Conservation (phyloP, 2,329 filamentous ascomycete species). For the Sporothrix phasma region DNA sequence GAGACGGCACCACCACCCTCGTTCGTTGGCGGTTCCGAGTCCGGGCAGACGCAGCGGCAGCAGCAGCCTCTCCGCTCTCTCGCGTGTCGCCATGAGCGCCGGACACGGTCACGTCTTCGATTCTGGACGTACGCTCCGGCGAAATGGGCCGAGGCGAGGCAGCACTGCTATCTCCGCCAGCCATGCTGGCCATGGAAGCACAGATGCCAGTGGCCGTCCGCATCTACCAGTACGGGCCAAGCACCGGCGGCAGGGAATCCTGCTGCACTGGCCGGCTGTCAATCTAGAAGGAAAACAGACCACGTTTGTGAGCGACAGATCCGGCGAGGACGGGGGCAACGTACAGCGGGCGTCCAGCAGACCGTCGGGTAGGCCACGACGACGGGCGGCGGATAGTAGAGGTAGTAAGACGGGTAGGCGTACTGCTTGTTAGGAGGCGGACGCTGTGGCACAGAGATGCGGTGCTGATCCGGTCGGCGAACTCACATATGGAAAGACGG, state of each 20-base stretch:
- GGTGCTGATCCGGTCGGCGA: too few species aligned
- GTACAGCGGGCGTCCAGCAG: not conserved
- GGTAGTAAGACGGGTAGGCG: not conserved
- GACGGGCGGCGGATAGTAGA: not conserved
- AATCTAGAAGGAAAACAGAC: not conserved
- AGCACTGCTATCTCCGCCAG: not conserved
- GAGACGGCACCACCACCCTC: not conserved
- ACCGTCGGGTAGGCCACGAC: slow-evolving; percentile 3
- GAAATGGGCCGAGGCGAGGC: not conserved
- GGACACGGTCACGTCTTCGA: not conserved
- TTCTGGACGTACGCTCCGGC: not conserved
- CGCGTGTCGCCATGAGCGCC: not conserved
- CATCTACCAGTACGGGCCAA: not conserved
- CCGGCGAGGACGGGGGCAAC: not conserved
- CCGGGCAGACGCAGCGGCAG: not conserved
- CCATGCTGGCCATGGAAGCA: not conserved
- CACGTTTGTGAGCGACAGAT: not conserved
- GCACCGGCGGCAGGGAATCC: not conserved
- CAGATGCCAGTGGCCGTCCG: not conserved
- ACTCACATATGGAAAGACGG: not conserved
- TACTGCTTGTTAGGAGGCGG: not conserved
- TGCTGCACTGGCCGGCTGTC: not conserved
- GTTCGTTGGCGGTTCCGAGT: not conserved
- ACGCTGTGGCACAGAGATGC: not conserved
- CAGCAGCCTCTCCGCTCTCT: not conserved